Evolutionary conservation across 1,284 basidiomycete species (phyloP).

Genomic region (Malassezia vespertilionis): DNA sequence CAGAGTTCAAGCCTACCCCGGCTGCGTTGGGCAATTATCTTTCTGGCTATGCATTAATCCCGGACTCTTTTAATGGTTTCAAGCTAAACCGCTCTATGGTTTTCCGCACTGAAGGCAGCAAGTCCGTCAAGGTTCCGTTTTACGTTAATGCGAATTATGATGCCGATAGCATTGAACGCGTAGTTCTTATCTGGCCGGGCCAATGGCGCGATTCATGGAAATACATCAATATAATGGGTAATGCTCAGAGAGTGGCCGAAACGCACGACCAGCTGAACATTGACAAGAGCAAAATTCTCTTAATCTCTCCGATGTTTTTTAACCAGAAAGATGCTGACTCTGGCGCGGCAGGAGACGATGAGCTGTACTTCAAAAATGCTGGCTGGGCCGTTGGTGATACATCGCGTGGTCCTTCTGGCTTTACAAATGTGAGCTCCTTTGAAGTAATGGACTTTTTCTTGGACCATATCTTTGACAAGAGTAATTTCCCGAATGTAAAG

Average conservation of each 20-base stretch:
- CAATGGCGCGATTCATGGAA: constrained; percentile 41
- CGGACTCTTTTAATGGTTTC: constrained; percentile 23
- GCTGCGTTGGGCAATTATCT: constrained; percentile 20
- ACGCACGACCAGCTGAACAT: constrained; percentile 16
- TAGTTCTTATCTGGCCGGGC: constrained; percentile 37
- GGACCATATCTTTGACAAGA: constrained; percentile 27
- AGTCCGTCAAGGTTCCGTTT: constrained; percentile 19
- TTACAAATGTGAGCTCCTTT: constrained; percentile 23
- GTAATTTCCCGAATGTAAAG: constrained; percentile 32
- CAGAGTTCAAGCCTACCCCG: constrained; percentile 21
- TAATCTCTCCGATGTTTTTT: constrained; percentile 33
- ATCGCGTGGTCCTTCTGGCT: constrained; percentile 18
- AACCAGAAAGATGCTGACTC: constrained; percentile 24
- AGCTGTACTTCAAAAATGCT: constrained; percentile 28
- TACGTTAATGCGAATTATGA: constrained; percentile 28
- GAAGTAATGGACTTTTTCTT: constrained; percentile 34
- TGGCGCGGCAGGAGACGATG: constrained; percentile 22
- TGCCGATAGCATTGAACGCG: constrained; percentile 28
- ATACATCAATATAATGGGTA: constrained; percentile 31
- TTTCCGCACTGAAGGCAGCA: constrained; percentile 2
- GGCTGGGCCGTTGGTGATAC: constrained; percentile 35
- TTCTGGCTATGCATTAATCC: constrained; percentile 50
- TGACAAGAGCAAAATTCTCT: constrained; percentile 23
- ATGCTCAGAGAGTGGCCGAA: constrained; percentile 18
- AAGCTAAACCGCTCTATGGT: constrained; percentile 28